Conservation (phyloP, 2,329 filamentous ascomycete species). For the Calonectria henricotiae region DNA sequence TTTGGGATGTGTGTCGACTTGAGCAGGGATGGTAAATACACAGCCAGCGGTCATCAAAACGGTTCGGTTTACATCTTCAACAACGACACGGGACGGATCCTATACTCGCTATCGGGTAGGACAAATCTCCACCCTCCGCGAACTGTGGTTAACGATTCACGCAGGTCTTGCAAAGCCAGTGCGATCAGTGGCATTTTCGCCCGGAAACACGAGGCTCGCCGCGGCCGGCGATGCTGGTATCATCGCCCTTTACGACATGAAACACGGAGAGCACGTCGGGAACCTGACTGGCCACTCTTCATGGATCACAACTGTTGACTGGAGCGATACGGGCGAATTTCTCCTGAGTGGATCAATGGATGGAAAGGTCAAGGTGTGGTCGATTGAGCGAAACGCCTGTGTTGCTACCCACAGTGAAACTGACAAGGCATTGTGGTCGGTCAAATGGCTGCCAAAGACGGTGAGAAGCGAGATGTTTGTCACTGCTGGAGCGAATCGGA, state of each 20-base stretch:
- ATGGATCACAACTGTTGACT: conserved; percentile 94
- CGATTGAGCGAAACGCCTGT: conserved; percentile 85
- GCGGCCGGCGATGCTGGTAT: conserved; percentile 91
- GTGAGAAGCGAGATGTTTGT: conserved; percentile 81
- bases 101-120: conserved; percentile 87
- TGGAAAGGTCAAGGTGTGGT: conserved; percentile 97
- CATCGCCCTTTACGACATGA: conserved; percentile 93
- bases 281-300: conserved; percentile 85
- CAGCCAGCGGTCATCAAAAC: conserved; percentile 93
- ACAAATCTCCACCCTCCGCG: background rate
- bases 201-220: conserved; percentile 86
- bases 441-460: conserved; percentile 86
- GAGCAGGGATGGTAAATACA: conserved; percentile 84
- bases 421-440: conserved; percentile 87
- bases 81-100: conserved; percentile 88
- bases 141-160: conserved; percentile 32
- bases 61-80: conserved; percentile 96
- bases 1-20: conserved; percentile 93
- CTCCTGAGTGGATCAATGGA: conserved; percentile 91
- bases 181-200: conserved; percentile 89
- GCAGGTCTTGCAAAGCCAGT: conserved; percentile 89
- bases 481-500: conserved; percentile 83
- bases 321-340: conserved; percentile 94
- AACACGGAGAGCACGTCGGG: conserved; percentile 92
- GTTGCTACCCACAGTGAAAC: conserved; percentile 96